A percentile compares a stretch with the other conserved stretches of the same genome.
These are phyloP conservation scores for Epichloe coenophiala DNA, from an alignment of 2,329 filamentous ascomycete species.

Conservation along the genomic window DNA sequence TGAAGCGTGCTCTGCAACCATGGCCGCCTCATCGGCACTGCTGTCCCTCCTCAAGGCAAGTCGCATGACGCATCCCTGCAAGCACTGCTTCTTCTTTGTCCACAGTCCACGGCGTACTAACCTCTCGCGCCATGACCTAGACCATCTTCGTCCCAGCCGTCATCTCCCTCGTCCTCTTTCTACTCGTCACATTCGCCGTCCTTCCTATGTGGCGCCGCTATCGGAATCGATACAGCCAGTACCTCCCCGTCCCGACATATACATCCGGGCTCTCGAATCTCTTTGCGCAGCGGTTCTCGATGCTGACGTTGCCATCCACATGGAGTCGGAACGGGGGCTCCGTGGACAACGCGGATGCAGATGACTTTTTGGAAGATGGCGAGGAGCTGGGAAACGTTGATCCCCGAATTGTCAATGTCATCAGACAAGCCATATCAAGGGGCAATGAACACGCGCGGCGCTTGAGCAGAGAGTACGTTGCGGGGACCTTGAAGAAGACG, in stretches of 20 bases:
- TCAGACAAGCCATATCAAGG: slow-evolving; percentile 19
- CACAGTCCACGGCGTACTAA: background rate
- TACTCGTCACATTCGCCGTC: slow-evolving; percentile 50
- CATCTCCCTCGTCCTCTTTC: slow-evolving; percentile 56
- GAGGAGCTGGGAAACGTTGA: slow-evolving; percentile 54
- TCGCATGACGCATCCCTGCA: slow-evolving; percentile 3
- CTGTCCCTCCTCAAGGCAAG: slow-evolving; percentile 23
- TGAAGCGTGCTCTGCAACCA: background rate
- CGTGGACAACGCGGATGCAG: slow-evolving; percentile 35
- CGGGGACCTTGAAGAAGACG: background rate
- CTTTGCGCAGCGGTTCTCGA: slow-evolving; percentile 21
- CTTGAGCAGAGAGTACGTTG: slow-evolving; percentile 57
- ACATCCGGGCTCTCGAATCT: slow-evolving; percentile 41
- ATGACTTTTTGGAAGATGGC: slow-evolving; percentile 31
- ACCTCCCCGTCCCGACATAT: slow-evolving; percentile 52
- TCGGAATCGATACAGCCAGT: slow-evolving; percentile 57
- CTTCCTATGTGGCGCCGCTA: slow-evolving; percentile 58
- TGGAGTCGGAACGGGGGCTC: slow-evolving; percentile 31
- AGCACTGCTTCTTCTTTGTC: background rate
- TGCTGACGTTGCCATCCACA: slow-evolving; percentile 25
- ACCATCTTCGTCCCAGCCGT: slow-evolving; percentile 56
- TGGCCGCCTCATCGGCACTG: slow-evolving; percentile 1
- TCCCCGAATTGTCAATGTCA: slow-evolving; percentile 29
- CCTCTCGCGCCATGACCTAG: slow-evolving; percentile 28
- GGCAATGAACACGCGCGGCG: slow-evolving; percentile 40